Conservation (phyloP, 495 filamentous ascomycete genomes). For the Hyaloscypha variabilis region DNA sequence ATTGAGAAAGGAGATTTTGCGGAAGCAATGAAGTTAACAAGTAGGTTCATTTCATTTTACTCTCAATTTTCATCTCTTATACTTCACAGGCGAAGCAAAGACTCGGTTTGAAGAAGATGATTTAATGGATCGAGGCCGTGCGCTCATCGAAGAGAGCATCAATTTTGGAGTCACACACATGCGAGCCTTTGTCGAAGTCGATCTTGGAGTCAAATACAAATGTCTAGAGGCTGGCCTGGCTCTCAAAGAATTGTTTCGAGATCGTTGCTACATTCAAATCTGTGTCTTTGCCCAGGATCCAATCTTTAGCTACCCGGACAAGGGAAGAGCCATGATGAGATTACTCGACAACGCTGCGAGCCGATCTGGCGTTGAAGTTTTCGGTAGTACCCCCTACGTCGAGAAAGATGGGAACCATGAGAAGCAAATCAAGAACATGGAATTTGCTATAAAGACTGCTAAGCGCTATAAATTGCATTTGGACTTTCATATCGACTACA, state of each 20-base stretch:
- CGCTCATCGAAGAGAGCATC: slow-evolving; percentile 69
- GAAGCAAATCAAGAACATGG: slow-evolving; percentile 58
- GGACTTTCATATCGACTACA: slow-evolving; percentile 78
- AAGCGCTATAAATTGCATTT: slow-evolving; percentile 54
- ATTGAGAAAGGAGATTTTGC: slow-evolving; percentile 62
- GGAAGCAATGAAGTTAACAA: slow-evolving; percentile 66
- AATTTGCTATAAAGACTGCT: slow-evolving; percentile 60
- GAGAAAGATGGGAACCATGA: slow-evolving; percentile 48
- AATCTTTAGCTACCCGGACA: slow-evolving; percentile 59
- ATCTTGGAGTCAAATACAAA: slow-evolving; percentile 58
- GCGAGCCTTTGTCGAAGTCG: slow-evolving; percentile 76
- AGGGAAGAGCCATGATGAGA: slow-evolving; percentile 43
- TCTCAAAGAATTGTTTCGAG: slow-evolving; percentile 58
- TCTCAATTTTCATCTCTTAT: slow-evolving; percentile 6
- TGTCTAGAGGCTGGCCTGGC: slow-evolving; percentile 61
- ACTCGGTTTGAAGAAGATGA: slow-evolving; percentile 59
- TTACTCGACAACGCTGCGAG: slow-evolving; percentile 52
- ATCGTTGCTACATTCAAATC: slow-evolving; percentile 66
- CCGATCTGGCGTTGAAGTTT: slow-evolving; percentile 52
- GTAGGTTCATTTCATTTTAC: slow-evolving; percentile 22
- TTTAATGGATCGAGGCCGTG: slow-evolving; percentile 62
- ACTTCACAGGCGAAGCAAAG: slow-evolving; percentile 54
- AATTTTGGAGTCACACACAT: slow-evolving; percentile 69
- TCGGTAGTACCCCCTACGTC: slow-evolving; percentile 75
- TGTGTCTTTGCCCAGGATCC: slow-evolving; percentile 75